Base-by-base conservation (phyloP, 73 alveolate species). In the Tetrahymena thermophila region DNA sequence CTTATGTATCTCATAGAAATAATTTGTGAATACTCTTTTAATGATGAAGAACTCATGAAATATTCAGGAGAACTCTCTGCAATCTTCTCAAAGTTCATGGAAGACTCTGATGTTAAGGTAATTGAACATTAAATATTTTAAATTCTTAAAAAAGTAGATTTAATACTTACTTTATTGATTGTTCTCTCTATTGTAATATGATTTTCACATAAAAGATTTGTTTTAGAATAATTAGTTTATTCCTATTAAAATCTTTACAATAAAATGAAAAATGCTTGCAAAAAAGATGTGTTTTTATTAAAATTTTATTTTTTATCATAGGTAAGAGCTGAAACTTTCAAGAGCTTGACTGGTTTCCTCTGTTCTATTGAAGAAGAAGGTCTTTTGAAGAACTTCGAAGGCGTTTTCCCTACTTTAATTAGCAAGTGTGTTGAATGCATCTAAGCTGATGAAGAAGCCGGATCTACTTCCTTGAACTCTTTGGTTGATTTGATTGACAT, bases 11-110 rank as follows among this genome's bases (percentile, higher is more conserved):
- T 85, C 35, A 85, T 95, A 9, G 97, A 95, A 57, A 95, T 95
- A 44, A 95, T 95, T 94, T 95, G 97, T 85, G 97, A 95, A 95
- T 95, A 50, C 94, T 94, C 97, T 17, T 56, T 95, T 35, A 55
- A 94, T 50, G 97, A 95, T 50, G 97, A 95, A 50, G 93, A 50
- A 85, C 94, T 95, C 83, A 50, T 95, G 56, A 95, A 95, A 89
- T 56, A 95, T 35, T 71, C 95, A 71, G 55, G 85, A 34, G 71
- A 85, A 43, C 85, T 95, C 94, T 85, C 93, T 89, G 94, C 93
- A 37, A 85, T 95, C 58, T 95, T 95, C 94, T 23, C 97, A 31
- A 85, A 35, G 37, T 95, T 17, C 84, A 56, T 95, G 84, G 84
- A 95, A 11, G 97, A 95, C 40, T 17, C 44, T 35, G 94, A 55